These are phyloP conservation scores for Exsudoporus frostii DNA, from an alignment of 768 basidiomycete genomes.

Conservation along the genomic window DNA sequence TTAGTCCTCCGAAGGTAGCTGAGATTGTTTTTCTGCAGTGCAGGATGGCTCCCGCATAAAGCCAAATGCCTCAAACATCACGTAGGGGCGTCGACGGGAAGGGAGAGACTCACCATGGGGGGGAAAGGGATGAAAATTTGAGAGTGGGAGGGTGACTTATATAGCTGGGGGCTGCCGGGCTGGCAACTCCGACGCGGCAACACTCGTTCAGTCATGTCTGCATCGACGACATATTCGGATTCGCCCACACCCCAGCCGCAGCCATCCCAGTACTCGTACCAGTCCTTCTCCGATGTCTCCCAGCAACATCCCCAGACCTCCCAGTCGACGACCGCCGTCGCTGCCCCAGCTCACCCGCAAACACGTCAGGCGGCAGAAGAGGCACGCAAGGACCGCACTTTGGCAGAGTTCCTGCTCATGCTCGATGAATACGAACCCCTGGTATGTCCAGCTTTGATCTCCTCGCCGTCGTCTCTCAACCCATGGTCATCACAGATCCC, in stretches of 20 bases:
- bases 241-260: conserved; percentile 32
- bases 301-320: conserved; percentile 22
- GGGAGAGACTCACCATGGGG: conserved; percentile 21
- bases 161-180: conserved; percentile 14
- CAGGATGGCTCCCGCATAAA: conserved; percentile 67
- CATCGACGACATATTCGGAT: conserved; percentile 29
- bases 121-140: neutral
- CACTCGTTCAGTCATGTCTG: conserved; percentile 28
- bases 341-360: conserved; percentile 35
- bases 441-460: conserved; percentile 43
- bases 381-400: conserved; percentile 82
- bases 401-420: conserved; percentile 94
- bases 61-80: conserved; percentile 97
- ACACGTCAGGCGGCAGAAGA: conserved; percentile 74
- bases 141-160: conserved; percentile 11
- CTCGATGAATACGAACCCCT: conserved; percentile 95
- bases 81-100: conserved; percentile 24
- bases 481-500: conserved; percentile 62
- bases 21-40: conserved; percentile 83
- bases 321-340: conserved; percentile 13
- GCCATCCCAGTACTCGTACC: conserved; percentile 19
- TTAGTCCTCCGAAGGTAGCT: conserved; percentile 79
- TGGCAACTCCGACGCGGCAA: conserved; percentile 31
- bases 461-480: neutral
- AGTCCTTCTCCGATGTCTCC: conserved; percentile 18